phyloP scores from a whole-genome alignment of 1,284 basidiomycete species.

The Ceratobasidium sp. region DNA sequence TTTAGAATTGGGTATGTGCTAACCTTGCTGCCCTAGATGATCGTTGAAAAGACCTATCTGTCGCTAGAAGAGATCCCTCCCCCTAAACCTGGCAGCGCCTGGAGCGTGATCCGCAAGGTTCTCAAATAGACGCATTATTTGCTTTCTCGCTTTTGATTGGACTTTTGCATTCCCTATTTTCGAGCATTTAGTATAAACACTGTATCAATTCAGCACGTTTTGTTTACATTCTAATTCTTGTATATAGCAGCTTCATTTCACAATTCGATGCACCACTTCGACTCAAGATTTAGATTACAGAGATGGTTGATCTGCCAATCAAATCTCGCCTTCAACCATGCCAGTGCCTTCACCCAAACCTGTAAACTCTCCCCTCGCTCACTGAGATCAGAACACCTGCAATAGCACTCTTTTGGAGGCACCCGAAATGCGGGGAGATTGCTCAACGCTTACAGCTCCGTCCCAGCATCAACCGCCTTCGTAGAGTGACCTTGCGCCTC shows the following conservation, averaged over 20 bases:
- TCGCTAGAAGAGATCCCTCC: slow-evolving; percentile 9
- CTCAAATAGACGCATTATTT: slow-evolving; percentile 25
- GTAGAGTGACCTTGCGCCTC: slow-evolving; percentile 57
- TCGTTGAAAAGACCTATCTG: slow-evolving; percentile 37
- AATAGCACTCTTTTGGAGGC: slow-evolving; percentile 75
- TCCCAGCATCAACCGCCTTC: slow-evolving; percentile 55
- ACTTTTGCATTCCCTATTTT: slow-evolving; percentile 20
- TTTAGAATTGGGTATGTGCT: background rate
- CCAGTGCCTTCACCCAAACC: slow-evolving; percentile 16
- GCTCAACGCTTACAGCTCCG: slow-evolving; percentile 52
- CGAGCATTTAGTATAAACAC: slow-evolving; percentile 4
- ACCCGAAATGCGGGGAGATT: slow-evolving; percentile 71
- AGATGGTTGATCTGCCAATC: slow-evolving; percentile 25
- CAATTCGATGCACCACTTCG: slow-evolving; percentile 1
- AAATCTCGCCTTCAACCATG: slow-evolving; percentile 39
- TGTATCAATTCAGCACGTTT: slow-evolving; percentile 27
- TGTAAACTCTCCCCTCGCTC: slow-evolving; percentile 66
- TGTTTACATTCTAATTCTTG: slow-evolving; percentile 1
- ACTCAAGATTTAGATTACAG: background rate
- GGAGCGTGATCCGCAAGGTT: slow-evolving; percentile 42
- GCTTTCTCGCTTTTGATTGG: slow-evolving; percentile 31
- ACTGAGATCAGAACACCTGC: slow-evolving; percentile 78
- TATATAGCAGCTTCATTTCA: slow-evolving; percentile 2
- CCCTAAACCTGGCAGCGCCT: slow-evolving; percentile 14
- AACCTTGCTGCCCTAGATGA: slow-evolving; percentile 19